Conservation (phyloP, 140 eudicot species). For the Anethum foeniculum region DNA sequence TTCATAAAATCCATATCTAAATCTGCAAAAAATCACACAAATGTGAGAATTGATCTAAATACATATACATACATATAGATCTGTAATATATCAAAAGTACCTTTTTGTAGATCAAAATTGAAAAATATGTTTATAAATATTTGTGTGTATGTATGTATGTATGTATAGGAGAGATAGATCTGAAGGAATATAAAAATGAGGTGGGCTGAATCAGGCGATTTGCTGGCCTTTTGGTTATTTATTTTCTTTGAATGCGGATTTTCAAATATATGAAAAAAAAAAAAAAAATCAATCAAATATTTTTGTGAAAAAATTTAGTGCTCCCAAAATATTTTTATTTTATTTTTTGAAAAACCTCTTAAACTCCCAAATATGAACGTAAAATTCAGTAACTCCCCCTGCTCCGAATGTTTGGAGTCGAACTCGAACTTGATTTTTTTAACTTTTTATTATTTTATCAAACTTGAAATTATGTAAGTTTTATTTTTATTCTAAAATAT, state of each 20-base stretch:
- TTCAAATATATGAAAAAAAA: too few relatives aligned
- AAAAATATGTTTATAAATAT: not conserved
- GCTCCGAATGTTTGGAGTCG: too few relatives aligned
- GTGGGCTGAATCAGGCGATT: conserved; percentile 5
- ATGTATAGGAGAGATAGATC: not conserved
- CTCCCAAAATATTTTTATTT: too few relatives aligned
- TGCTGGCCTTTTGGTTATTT: not conserved
- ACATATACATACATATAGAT: not conserved
- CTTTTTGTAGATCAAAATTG: not conserved
- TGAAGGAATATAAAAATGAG: not conserved
- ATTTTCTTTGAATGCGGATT: not conserved
- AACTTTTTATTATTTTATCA: too few relatives aligned
- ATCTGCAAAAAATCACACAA: conserved; percentile 2
- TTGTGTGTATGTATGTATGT: not conserved
- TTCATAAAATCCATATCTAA: conserved; percentile 90
- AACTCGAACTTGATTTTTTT: too few relatives aligned
- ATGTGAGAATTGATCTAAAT: not conserved
- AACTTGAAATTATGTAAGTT: too few relatives aligned
- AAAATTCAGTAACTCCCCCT: too few relatives aligned
- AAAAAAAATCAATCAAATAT: too few relatives aligned
- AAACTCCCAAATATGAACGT: too few relatives aligned
- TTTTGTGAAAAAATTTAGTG: too few relatives aligned
- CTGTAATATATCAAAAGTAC: not conserved
- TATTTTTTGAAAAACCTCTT: too few relatives aligned
- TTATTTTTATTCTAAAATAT: too few relatives aligned